A percentile compares a stretch with the other conserved stretches of the same genome.
Conservation (phyloP, 352 stramenopile species). For the Sclerospora graminicola region DNA sequence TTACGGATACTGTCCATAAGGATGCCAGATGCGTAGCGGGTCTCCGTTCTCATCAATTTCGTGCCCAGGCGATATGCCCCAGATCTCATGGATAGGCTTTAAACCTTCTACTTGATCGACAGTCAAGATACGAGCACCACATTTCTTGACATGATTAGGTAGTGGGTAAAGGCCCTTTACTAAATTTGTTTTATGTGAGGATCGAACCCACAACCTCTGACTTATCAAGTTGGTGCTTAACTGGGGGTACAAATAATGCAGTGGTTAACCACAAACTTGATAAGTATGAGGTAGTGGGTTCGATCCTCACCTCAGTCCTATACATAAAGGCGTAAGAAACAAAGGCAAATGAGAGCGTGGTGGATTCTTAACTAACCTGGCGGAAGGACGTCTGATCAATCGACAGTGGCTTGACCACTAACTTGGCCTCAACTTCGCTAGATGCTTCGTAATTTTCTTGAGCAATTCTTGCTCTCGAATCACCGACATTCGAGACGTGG, state of each 20-base stretch:
- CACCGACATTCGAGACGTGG: constrained; percentile 93
- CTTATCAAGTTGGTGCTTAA: too few species aligned
- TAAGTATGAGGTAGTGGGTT: too few species aligned
- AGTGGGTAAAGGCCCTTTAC: too few species aligned
- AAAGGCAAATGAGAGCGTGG: not conserved
- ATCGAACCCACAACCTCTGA: too few species aligned
- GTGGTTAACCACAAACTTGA: too few species aligned
- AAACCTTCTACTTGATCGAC: constrained; percentile 94
- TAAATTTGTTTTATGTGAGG: too few species aligned
- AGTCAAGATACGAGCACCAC: constrained; percentile 89
- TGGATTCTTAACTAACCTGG: constrained; percentile 28
- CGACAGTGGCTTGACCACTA: constrained; percentile 79
- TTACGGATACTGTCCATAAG: constrained; percentile 77
- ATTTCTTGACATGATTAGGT: constrained; percentile 87
- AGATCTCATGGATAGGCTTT: constrained; percentile 88
- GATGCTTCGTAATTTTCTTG: constrained; percentile 67
- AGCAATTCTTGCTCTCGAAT: constrained; percentile 92
- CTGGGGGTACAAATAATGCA: too few species aligned
- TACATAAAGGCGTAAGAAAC: not conserved
- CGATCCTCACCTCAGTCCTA: too few species aligned
- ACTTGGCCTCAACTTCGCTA: constrained; percentile 49
- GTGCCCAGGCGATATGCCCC: constrained; percentile 81
- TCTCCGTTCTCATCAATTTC: constrained; percentile 89
- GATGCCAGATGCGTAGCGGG: constrained; percentile 87
- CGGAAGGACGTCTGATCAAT: constrained; percentile 95